Evolutionary conservation across 106 monocot genomes (phyloP).

Genomic region (Dendrobium huoshanense): DNA sequence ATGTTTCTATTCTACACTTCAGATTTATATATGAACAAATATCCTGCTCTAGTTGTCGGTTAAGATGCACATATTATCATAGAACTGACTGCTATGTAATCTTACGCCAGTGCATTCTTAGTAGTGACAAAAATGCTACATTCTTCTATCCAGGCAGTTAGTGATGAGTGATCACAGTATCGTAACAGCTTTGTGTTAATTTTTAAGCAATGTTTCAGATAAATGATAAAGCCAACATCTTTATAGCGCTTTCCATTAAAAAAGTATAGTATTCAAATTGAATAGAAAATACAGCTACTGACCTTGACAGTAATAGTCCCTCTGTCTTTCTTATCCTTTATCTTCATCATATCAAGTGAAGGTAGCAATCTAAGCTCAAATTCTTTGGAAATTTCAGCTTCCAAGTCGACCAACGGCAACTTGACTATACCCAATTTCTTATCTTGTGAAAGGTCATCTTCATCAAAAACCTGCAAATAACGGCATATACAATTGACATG

Average conservation of each 20-base stretch:
- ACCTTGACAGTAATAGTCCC: constrained; percentile 83
- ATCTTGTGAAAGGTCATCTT: constrained; percentile 72
- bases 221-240: neutral
- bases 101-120: neutral
- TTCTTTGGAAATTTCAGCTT: constrained; percentile 65
- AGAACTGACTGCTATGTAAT: neutral
- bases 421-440: constrained; percentile 71
- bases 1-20: neutral
- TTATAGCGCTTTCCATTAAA: neutral
- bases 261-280: neutral
- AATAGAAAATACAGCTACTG: neutral
- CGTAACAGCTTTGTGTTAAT: neutral
- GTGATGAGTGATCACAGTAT: neutral
- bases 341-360: constrained; percentile 75
- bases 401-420: constrained; percentile 63
- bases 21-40: neutral
- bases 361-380: constrained; percentile 56
- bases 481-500: neutral
- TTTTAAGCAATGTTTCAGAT: neutral
- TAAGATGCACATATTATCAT: neutral
- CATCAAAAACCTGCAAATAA: constrained; percentile 68
- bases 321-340: constrained; percentile 94
- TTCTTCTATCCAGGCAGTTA: neutral
- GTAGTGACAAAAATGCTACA: neutral
- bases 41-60: neutral